These are phyloP conservation scores for Diaporthe vaccinii DNA, from an alignment of 2,329 filamentous ascomycete species.

Conservation along the genomic window DNA sequence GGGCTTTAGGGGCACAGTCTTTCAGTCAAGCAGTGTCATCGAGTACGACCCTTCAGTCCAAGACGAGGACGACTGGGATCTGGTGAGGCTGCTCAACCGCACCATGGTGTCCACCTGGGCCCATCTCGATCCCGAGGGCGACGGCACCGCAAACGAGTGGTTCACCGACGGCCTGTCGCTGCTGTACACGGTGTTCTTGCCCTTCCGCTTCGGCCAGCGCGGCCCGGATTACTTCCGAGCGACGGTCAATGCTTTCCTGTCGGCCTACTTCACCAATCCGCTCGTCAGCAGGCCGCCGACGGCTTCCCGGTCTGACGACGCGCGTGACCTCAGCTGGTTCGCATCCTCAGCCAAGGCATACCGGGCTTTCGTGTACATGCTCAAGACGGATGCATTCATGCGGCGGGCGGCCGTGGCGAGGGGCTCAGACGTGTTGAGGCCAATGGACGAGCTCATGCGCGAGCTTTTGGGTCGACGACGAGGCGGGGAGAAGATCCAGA, in stretches of 20 bases:
- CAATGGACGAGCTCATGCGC: slow-evolving; percentile 35
- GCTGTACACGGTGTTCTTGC: slow-evolving; percentile 43
- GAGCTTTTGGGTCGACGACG: slow-evolving; percentile 22
- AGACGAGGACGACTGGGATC: slow-evolving; percentile 43
- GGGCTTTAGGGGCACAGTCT: background rate
- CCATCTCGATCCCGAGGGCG: slow-evolving; percentile 36
- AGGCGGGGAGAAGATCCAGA: slow-evolving; percentile 15
- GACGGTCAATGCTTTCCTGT: slow-evolving; percentile 43
- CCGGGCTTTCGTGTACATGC: slow-evolving; percentile 37
- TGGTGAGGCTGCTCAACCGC: slow-evolving; percentile 43
- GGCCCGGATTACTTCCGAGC: slow-evolving; percentile 44
- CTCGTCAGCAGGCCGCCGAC: slow-evolving; percentile 36
- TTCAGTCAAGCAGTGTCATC: slow-evolving; percentile 43
- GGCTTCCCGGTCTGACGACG: slow-evolving; percentile 1
- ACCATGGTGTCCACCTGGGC: slow-evolving; percentile 43
- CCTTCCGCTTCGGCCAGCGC: slow-evolving; percentile 43
- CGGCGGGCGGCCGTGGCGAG: slow-evolving; percentile 31
- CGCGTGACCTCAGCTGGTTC: slow-evolving; percentile 5
- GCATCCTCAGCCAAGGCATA: background rate
- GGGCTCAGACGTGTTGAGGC: slow-evolving; percentile 23
- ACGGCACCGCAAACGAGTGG: slow-evolving; percentile 40
- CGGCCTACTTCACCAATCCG: slow-evolving; percentile 45
- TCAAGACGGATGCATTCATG: slow-evolving; percentile 37
- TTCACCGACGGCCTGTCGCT: slow-evolving; percentile 41
- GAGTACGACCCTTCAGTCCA: slow-evolving; percentile 43